Conservation (phyloP, 1,139 yeast species). For the Lizanozyma gosingica region DNA sequence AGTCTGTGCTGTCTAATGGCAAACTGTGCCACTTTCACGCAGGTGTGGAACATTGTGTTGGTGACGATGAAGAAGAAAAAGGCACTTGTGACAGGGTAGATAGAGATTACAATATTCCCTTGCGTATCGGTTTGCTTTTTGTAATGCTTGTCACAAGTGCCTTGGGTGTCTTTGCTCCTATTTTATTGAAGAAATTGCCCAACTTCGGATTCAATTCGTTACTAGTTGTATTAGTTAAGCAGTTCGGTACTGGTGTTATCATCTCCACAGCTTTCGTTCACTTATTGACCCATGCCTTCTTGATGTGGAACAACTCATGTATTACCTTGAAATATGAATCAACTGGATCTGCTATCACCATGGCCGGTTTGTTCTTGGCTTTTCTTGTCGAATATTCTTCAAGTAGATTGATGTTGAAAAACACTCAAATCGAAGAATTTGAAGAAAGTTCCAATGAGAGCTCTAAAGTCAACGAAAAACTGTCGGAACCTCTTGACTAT, state of each 20-base stretch:
- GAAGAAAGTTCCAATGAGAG: background rate
- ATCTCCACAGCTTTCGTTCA: conserved; percentile 22
- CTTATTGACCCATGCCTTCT: conserved; percentile 12
- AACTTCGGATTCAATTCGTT: conserved; percentile 14
- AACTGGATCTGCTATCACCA: conserved; percentile 21
- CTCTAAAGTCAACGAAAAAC: background rate
- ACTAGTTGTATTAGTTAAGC: conserved; percentile 13
- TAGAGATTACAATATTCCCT: conserved; percentile 19
- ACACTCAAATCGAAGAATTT: conserved; percentile 4
- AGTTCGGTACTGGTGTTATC: conserved; percentile 20
- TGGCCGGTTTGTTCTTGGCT: conserved; percentile 24
- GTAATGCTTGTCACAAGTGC: conserved; percentile 22
- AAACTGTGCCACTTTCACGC: conserved; percentile 29
- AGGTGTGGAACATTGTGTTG: conserved; percentile 30
- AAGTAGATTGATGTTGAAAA: conserved; percentile 10
- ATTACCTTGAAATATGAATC: conserved; percentile 19
- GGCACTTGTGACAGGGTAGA: conserved; percentile 11
- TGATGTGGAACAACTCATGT: conserved; percentile 21
- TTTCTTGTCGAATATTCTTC: conserved; percentile 19
- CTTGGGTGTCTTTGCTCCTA: conserved; percentile 20
- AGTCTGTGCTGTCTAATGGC: conserved; percentile 6
- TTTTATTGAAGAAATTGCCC: conserved; percentile 12
- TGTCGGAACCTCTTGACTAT: conserved; percentile 2
- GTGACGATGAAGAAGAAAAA: conserved; percentile 6
- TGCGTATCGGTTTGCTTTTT: conserved; percentile 21